Conservation (phyloP, 768 basidiomycete species). For the Podaxis rugospora region DNA sequence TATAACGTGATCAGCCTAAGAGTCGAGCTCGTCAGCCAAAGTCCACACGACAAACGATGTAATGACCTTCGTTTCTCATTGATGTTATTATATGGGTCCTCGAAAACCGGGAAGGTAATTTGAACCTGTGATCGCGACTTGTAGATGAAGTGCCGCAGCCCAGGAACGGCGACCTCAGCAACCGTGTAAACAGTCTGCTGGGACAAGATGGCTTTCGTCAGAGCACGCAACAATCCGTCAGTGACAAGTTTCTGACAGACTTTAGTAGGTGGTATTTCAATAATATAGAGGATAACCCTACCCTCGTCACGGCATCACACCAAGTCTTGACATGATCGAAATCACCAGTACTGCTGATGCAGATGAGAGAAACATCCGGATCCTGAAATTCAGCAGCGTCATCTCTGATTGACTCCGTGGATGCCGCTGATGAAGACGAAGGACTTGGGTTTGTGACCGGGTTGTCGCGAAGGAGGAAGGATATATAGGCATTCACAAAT, state of each 20-base stretch:
- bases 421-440: conserved; percentile 14
- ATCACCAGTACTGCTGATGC: conserved; percentile 78
- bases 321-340: conserved; percentile 80
- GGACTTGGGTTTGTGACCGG: conserved; percentile 15
- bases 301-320: conserved; percentile 64
- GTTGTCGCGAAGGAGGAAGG: conserved; percentile 53
- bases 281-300: conserved; percentile 23
- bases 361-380: conserved; percentile 56
- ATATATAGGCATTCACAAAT: conserved; percentile 90
- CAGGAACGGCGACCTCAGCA: conserved; percentile 80
- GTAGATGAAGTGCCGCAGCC: conserved; percentile 91
- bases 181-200: conserved; percentile 61
- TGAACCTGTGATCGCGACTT: conserved; percentile 90
- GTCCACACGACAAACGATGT: not conserved
- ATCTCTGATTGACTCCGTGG: conserved; percentile 1
- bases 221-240: conserved; percentile 51
- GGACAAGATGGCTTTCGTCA: conserved; percentile 42
- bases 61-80: conserved; percentile 58
- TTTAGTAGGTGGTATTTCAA: not conserved
- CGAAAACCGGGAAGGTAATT: conserved; percentile 79
- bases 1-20: conserved; percentile 80
- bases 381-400: not conserved
- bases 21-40: not conserved
- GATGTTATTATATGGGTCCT: conserved; percentile 72
- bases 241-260: conserved; percentile 54